These are phyloP conservation scores for Eucalyptus marginata DNA, from an alignment of 345 rosid species.

Conservation along the genomic window DNA sequence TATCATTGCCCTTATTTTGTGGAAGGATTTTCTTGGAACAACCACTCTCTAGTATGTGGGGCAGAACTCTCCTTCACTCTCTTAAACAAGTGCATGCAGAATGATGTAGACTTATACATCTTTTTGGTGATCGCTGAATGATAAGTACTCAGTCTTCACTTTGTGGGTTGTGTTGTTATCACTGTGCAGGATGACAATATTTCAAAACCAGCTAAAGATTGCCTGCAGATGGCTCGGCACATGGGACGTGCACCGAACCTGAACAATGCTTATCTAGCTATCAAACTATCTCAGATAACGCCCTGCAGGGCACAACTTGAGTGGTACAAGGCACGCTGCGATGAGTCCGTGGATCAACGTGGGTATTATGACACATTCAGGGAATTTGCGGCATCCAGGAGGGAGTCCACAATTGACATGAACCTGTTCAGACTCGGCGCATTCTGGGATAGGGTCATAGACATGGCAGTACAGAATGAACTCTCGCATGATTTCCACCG, in stretches of 20 bases:
- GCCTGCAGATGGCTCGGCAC: constrained; percentile 1
- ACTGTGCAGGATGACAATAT: neutral
- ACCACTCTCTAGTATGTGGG: neutral
- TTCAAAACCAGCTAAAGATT: neutral
- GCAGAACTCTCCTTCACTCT: neutral
- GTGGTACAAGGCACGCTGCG: constrained; percentile 5
- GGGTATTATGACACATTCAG: constrained; percentile 48
- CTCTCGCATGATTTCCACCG: constrained; percentile 61
- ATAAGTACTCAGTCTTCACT: neutral
- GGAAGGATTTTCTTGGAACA: neutral
- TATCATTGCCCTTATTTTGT: neutral
- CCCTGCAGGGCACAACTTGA: constrained; percentile 5
- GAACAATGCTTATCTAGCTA: neutral
- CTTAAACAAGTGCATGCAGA: neutral
- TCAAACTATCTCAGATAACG: neutral
- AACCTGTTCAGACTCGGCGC: too few species aligned
- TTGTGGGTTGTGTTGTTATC: neutral
- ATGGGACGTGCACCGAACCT: neutral
- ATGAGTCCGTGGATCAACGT: neutral
- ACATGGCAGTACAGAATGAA: constrained; percentile 12
- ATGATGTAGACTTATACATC: neutral
- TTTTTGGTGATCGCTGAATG: neutral
- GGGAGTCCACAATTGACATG: too few species aligned
- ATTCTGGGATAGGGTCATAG: too few species aligned
- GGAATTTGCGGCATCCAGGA: too few species aligned